phyloP scores from a whole-genome alignment of 1,139 yeast species.

The Geotrichum phurueaensis region DNA sequence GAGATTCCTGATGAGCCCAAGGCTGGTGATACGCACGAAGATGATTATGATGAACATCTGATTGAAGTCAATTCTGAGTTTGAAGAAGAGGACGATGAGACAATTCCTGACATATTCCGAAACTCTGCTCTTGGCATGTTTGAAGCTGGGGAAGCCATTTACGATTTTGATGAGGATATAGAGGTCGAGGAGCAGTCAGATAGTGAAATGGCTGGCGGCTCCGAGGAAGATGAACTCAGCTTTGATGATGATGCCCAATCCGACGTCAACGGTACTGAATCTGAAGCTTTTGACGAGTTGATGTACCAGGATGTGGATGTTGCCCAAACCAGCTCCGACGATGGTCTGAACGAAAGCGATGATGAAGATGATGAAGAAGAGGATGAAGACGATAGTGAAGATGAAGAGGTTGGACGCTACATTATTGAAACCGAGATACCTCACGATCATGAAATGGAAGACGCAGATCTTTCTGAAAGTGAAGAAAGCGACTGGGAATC shows the following conservation, averaged over 20 bases:
- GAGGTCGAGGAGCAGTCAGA: conserved; percentile 37
- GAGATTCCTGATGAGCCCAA: conserved; percentile 41
- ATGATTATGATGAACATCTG: conserved; percentile 47
- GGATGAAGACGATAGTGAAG: conserved; percentile 22
- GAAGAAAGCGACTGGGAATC: conserved; percentile 29
- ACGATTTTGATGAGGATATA: conserved; percentile 49
- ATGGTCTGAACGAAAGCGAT: conserved; percentile 20
- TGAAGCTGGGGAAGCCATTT: conserved; percentile 71
- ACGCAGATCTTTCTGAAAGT: conserved; percentile 35
- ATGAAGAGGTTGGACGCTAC: conserved; percentile 8
- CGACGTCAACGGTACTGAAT: conserved; percentile 30
- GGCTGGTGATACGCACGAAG: conserved; percentile 46
- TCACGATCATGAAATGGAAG: conserved; percentile 14
- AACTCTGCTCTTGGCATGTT: conserved; percentile 94
- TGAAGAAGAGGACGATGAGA: conserved; percentile 43
- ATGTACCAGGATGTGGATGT: conserved; percentile 31
- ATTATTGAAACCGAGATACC: conserved; percentile 6
- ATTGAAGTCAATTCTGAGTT: conserved; percentile 21
- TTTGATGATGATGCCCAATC: conserved; percentile 32
- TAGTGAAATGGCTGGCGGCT: conserved; percentile 22
- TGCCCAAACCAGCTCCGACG: conserved; percentile 19
- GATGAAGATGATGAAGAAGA: conserved; percentile 33
- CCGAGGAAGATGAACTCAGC: conserved; percentile 32
- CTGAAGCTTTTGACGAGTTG: conserved; percentile 33
- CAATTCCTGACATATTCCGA: conserved; percentile 74